Base-by-base conservation (phyloP, 2,329 filamentous ascomycete species). In the Trichoderma gracile region DNA sequence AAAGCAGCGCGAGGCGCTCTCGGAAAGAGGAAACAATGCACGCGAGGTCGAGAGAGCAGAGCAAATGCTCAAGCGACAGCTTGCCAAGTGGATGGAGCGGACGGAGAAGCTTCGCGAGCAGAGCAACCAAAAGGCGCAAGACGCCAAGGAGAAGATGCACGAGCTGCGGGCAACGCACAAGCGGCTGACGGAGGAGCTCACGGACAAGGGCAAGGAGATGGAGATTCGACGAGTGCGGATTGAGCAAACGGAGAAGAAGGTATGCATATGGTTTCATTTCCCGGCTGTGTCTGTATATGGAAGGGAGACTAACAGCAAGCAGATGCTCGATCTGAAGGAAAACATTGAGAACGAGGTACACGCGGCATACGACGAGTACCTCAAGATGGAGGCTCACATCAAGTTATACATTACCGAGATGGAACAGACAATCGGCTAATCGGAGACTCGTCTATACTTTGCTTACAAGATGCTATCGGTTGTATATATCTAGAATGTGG, bases 211-310 rank as follows among this genome's bases (percentile, higher is more conserved):
- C 40, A 89, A 92, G 65, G 94, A 98, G 73, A 96, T 98, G 80
- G 95, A 99, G 81, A 88, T 90, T 73, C 84, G 93, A 71, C 87
- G 91, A 70, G 92, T 97, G n/a, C 84, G 93, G 66, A 98, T 99
- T 68, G 95, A 99, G 78, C 93, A 97, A 80, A 97, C 92, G 9
- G 94, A 98, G 84, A 98, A 98, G 81, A 98, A 98, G 91, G 93
- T 93, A 81, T 61, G 69, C 64, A 25, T 1, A 15, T 5, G 25
- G n/a, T 1, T 33, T 1, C 15, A 43, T 19, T 9, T 10, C 23
- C 17, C 50, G 8, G 38, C 38, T 3, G 6, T 33, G 14, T 12
- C 15, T 1, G 9, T 9, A 12, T 42, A 27, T n/a, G 8, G 8
- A 25, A 2, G n/a, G n/a, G 33, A 38, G 42, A n/a, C 60, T 66